Base-by-base conservation (phyloP, 352 stramenopile species). In the Nothophytophthora sp. region DNA sequence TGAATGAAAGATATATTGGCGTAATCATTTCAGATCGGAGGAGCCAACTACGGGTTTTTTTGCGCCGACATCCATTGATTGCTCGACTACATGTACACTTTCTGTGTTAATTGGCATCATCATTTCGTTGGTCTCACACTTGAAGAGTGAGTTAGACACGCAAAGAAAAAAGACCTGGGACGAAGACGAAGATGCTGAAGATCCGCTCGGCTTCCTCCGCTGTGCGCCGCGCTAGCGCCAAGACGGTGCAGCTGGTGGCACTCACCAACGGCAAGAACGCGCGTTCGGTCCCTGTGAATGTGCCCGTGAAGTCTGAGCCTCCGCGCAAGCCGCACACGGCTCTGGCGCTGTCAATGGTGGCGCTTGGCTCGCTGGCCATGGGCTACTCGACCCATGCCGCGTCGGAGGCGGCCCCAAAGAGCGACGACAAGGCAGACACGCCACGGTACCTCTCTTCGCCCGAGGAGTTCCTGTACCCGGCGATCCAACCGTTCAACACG, bases 381-480 rank as follows among this genome's bases (percentile, higher is more conserved):
- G 57, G 35, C 22, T 73, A 62, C 36, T 73, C 67, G 11, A 65
- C 55, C 7, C 55, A 35, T 20, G 48, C 65, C 15, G 55, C 41
- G 11, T 70, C 62, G 0, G 62, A 76, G 37, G 40, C 44, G 10
- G 35, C 41, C 15, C 5, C 29, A 35, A 34, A 52, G 5, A 5
- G 15, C 25, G 18, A 39, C 12, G 23, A 32, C 25, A 27, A 42
- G 16, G 36, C 29, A 30, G 34, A 60, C 10, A 9, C 53, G 19
- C 70, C 67, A 0, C 65, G 50, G 33, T 81, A 76, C 45, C 50
- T 88, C n/a, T 59, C 49, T 11, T 75, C 50, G 38, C 52, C 68
- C 4, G 81, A 90, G 8, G 73, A 89, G 41, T 88, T 84, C 48
- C 57, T 97, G 50, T 96, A 91, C 63, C 86, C 90, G n/a, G 25